Percentiles rank a stretch among this genome's conserved stretches.
Evolutionary conservation across 257 asterid species (phyloP).

Genomic region (Perilla frutescens): DNA sequence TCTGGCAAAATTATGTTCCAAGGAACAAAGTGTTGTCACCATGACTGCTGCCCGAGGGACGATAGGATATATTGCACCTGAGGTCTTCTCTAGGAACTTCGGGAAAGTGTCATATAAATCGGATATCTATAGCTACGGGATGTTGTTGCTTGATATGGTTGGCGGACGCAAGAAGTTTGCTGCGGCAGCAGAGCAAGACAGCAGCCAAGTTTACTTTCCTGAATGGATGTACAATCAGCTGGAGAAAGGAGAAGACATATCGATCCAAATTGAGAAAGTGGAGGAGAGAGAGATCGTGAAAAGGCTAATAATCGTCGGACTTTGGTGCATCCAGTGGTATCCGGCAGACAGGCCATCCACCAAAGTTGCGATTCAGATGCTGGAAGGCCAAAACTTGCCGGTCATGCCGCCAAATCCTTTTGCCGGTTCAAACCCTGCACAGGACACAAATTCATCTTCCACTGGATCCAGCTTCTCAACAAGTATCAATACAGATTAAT

Average conservation of each 20-base stretch:
- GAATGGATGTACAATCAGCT: slow-evolving; percentile 84
- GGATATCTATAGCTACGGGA: slow-evolving; percentile 75
- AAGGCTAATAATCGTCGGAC: slow-evolving; percentile 68
- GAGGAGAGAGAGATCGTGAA: slow-evolving; percentile 54
- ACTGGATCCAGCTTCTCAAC: slow-evolving; percentile 42
- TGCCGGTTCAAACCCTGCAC: slow-evolving; percentile 42
- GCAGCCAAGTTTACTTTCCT: slow-evolving; percentile 61
- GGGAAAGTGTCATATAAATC: slow-evolving; percentile 74
- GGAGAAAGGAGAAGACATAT: slow-evolving; percentile 66
- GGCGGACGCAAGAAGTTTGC: slow-evolving; percentile 59
- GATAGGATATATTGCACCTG: slow-evolving; percentile 78
- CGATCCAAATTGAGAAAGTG: slow-evolving; percentile 54
- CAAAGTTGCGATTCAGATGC: slow-evolving; percentile 75
- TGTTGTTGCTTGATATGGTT: slow-evolving; percentile 74
- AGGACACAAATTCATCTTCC: slow-evolving; percentile 30
- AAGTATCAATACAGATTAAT: slow-evolving; percentile 6
- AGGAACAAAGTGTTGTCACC: slow-evolving; percentile 61
- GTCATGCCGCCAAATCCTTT: slow-evolving; percentile 81
- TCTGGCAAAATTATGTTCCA: slow-evolving; percentile 67
- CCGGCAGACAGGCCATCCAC: slow-evolving; percentile 80
- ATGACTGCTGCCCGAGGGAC: slow-evolving; percentile 85
- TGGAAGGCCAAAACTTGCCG: slow-evolving; percentile 60
- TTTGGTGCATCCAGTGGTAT: slow-evolving; percentile 88
- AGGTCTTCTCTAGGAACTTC: slow-evolving; percentile 77
- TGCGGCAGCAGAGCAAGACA: slow-evolving; percentile 30